A percentile compares a stretch with the other conserved stretches of the same genome.
phyloP scores from a whole-genome alignment of 164 flowering plant species.

The Euptelea pleiosperma region DNA sequence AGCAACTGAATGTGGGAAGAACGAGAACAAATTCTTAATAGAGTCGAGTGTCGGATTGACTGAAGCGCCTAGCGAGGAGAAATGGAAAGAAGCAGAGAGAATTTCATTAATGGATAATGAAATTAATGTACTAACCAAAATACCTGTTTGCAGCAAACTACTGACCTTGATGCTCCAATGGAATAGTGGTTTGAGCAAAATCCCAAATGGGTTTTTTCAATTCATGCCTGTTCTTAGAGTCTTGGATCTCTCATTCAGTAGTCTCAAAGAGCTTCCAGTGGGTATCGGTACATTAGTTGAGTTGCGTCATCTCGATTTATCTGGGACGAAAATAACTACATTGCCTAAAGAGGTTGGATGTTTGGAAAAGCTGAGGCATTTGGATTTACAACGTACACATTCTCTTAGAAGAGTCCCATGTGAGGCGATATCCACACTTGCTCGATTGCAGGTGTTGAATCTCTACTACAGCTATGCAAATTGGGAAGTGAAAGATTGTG shows the following conservation, averaged over 20 bases:
- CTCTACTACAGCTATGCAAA: constrained; percentile 29
- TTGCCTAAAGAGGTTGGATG: constrained; percentile 28
- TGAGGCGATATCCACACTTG: constrained; percentile 26
- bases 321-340: constrained; percentile 26
- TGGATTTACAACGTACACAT: constrained; percentile 28
- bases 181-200: constrained; percentile 22
- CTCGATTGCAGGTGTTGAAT: constrained; percentile 26
- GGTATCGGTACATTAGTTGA: constrained; percentile 21
- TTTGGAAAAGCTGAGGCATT: constrained; percentile 23
- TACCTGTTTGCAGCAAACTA: constrained; percentile 30
- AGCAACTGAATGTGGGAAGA: constrained; percentile 19
- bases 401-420: constrained; percentile 27
- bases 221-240: constrained; percentile 31
- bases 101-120: constrained; percentile 18
- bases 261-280: constrained; percentile 29
- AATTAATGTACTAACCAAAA: constrained; percentile 13
- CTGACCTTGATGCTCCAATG: constrained; percentile 31
- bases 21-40: constrained; percentile 15
- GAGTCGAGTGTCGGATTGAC: constrained; percentile 25
- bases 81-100: constrained; percentile 24
- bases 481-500: constrained; percentile 23
- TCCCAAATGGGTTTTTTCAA: constrained; percentile 23
- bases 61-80: constrained; percentile 23
- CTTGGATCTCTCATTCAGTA: constrained; percentile 34
- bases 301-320: constrained; percentile 29